Conservation (phyloP, 2,329 filamentous ascomycete species). For the Aspergillus sp. region DNA sequence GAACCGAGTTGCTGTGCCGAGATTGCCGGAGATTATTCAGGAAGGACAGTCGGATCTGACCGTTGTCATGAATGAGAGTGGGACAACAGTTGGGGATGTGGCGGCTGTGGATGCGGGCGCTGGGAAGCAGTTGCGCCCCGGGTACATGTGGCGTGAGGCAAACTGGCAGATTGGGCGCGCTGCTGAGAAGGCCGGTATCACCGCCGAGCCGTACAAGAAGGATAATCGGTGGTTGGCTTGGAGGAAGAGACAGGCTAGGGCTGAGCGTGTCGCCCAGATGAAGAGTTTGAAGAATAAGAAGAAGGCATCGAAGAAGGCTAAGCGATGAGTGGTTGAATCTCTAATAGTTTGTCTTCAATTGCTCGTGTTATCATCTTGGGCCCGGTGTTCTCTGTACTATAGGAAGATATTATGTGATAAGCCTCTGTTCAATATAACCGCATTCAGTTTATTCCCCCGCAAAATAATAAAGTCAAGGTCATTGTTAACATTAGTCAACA, state of each 20-base stretch:
- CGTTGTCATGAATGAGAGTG: conserved; percentile 23
- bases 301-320: conserved; percentile 39
- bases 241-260: conserved; percentile 57
- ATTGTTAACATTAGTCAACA: background rate
- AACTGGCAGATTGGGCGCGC: conserved; percentile 69
- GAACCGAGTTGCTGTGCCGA: conserved; percentile 63
- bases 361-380: conserved; percentile 5
- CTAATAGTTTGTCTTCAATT: conserved; percentile 12
- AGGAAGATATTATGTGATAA: conserved; percentile 24
- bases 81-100: conserved; percentile 25
- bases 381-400: conserved; percentile 35
- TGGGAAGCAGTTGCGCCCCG: conserved; percentile 47
- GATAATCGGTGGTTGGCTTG: conserved; percentile 65
- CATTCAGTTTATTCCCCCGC: background rate
- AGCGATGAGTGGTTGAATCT: conserved; percentile 21
- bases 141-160: conserved; percentile 64
- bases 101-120: conserved; percentile 25
- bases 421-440: conserved; percentile 7
- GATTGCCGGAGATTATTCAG: conserved; percentile 21
- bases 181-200: conserved; percentile 60
- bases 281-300: conserved; percentile 53
- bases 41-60: conserved; percentile 25
- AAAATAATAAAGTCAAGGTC: background rate
- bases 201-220: conserved; percentile 56
- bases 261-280: conserved; percentile 53